These are phyloP conservation scores for Citrus inodora DNA, from an alignment of 345 rosid genomes.

Conservation along the genomic window DNA sequence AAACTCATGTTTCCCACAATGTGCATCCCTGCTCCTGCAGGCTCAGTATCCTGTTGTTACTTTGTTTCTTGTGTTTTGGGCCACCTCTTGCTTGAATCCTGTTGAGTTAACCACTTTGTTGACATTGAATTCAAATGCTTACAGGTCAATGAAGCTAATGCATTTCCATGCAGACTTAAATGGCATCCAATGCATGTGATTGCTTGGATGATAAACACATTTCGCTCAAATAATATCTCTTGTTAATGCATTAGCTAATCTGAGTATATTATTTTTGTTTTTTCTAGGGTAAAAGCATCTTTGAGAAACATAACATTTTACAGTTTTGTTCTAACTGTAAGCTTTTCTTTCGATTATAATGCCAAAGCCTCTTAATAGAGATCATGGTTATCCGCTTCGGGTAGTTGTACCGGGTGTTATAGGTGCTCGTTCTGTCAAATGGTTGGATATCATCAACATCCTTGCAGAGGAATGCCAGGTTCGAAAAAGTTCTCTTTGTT, in stretches of 20 bases:
- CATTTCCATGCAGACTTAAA: not conserved
- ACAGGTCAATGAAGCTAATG: not conserved
- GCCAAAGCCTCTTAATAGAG: slow-evolving; percentile 78
- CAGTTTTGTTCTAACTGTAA: slow-evolving; percentile 1
- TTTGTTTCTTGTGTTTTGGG: not conserved
- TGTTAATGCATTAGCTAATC: not conserved
- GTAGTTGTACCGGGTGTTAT: slow-evolving; percentile 95
- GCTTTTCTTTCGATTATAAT: slow-evolving; percentile 8
- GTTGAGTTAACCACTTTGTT: not conserved
- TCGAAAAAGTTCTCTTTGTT: slow-evolving; percentile 3
- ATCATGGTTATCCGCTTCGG: slow-evolving; percentile 89
- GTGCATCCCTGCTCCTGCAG: not conserved
- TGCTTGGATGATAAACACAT: not conserved
- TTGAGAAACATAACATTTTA: not conserved
- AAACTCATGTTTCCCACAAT: not conserved
- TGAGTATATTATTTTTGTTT: not conserved
- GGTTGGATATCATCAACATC: slow-evolving; percentile 83
- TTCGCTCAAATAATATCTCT: not conserved
- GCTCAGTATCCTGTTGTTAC: not conserved
- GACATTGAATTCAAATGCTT: not conserved
- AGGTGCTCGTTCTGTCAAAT: slow-evolving; percentile 98
- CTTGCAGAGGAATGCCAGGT: slow-evolving; percentile 92
- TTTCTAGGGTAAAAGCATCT: not conserved
- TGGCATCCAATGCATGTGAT: not conserved
- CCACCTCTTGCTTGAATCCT: not conserved